phyloP scores from a whole-genome alignment of 495 filamentous ascomycete genomes.

The Penicillium ucsense region DNA sequence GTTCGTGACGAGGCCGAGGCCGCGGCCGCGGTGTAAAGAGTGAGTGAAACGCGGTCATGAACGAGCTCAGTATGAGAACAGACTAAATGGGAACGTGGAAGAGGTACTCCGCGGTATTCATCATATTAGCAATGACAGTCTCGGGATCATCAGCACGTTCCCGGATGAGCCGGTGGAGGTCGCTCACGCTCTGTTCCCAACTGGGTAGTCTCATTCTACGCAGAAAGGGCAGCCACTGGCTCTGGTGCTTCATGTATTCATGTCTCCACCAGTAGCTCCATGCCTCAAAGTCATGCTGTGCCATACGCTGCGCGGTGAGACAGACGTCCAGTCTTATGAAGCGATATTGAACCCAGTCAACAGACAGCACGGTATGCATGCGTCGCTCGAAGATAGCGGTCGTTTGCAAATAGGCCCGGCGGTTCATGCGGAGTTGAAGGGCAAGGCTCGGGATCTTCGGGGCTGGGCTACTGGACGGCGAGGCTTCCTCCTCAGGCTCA shows the following conservation, averaged over 20 bases:
- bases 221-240: conserved; percentile 15
- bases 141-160: conserved; percentile 16
- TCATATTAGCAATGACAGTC: background rate
- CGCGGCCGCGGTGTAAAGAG: too few relatives aligned
- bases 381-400: too few relatives aligned
- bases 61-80: too few relatives aligned
- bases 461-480: background rate
- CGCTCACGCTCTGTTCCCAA: conserved; percentile 18
- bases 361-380: too few relatives aligned
- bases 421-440: conserved; percentile 7
- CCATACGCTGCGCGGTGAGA: background rate
- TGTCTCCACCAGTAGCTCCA: conserved; percentile 17
- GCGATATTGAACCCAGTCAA: too few relatives aligned
- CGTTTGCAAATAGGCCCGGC: conserved; percentile 3
- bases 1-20: too few relatives aligned
- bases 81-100: background rate
- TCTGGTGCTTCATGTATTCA: conserved; percentile 14
- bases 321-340: background rate
- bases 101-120: background rate
- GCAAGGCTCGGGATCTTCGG: conserved; percentile 11
- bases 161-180: conserved; percentile 12
- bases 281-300: conserved; percentile 4
- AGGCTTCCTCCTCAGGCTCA: background rate
- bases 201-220: conserved; percentile 8
- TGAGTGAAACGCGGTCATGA: too few relatives aligned